Conservation (phyloP, 768 basidiomycete genomes). For the Nidularia sp. region DNA sequence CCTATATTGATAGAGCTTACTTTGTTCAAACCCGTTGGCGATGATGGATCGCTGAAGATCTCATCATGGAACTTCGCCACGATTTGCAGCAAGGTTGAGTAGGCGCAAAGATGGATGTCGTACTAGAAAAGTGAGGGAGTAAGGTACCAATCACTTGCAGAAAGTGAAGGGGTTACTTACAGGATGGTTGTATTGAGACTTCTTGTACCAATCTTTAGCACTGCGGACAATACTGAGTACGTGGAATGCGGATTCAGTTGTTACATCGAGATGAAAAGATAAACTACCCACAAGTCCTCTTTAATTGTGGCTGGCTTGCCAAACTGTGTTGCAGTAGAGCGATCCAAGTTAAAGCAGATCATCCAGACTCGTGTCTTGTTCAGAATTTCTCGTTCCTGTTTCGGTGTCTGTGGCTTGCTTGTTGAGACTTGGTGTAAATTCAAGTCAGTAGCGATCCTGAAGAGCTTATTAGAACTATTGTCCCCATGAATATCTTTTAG, state of each 20-base stretch:
- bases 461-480: conserved; percentile 1
- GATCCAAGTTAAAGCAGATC: conserved; percentile 86
- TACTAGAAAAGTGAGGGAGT: conserved; percentile 33
- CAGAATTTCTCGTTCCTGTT: conserved; percentile 75
- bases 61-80: conserved; percentile 74
- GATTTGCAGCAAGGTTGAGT: conserved; percentile 65
- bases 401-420: conserved; percentile 64
- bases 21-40: conserved; percentile 69
- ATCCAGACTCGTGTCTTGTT: conserved; percentile 89
- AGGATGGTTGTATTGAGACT: conserved; percentile 55
- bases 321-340: conserved; percentile 83
- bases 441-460: conserved; percentile 82
- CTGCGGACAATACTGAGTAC: conserved; percentile 56
- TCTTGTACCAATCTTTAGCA: conserved; percentile 73
- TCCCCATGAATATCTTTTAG: conserved; percentile 1
- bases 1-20: conserved; percentile 21
- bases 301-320: conserved; percentile 88
- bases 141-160: conserved; percentile 2
- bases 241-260: neutral
- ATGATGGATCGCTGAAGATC: conserved; percentile 66
- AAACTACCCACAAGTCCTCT: conserved; percentile 66
- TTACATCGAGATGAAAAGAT: neutral
- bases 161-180: conserved; percentile 26
- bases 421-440: conserved; percentile 72
- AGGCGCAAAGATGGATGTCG: conserved; percentile 73